Evolutionary conservation across 371 early-diverging fungal species (phyloP).

Genomic region (Smittium culicis): DNA sequence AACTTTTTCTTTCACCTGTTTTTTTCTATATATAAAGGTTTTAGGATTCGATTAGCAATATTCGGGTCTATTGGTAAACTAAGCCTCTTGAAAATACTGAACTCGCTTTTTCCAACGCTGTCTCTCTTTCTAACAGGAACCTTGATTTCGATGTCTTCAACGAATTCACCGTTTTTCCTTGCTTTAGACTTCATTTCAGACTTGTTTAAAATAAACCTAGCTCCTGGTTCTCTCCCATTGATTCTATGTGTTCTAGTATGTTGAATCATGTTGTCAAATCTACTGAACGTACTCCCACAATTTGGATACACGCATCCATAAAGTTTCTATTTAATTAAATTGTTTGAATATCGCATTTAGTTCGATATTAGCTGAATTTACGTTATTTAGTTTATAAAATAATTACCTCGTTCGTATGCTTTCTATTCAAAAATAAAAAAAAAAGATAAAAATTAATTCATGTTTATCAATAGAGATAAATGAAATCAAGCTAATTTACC

Average conservation of each 20-base stretch:
- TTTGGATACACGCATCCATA: constrained; percentile 64
- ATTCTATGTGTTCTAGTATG: constrained; percentile 60
- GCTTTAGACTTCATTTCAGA: background rate
- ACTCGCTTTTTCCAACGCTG: background rate
- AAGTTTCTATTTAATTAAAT: constrained; percentile 85
- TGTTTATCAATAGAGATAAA: constrained; percentile 4
- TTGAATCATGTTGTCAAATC: constrained; percentile 85
- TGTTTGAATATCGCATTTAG: constrained; percentile 34
- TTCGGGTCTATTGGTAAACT: background rate
- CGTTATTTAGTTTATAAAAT: background rate
- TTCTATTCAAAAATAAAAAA: constrained; percentile 6
- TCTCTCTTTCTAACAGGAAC: background rate
- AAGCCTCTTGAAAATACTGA: background rate
- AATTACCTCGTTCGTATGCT: constrained; percentile 12
- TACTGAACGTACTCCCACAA: constrained; percentile 69
- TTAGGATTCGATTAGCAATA: background rate
- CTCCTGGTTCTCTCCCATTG: constrained; percentile 16
- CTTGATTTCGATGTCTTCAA: background rate
- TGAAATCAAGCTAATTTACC: background rate
- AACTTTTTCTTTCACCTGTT: background rate
- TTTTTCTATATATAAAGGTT: background rate
- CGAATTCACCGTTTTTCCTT: background rate
- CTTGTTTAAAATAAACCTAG: background rate
- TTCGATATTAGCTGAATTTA: background rate
- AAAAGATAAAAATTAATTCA: background rate